A percentile compares a stretch with the other conserved stretches of the same genome.
These are phyloP conservation scores for Colletotrichum sp. DNA, from an alignment of 2,329 filamentous ascomycete species.

Conservation along the genomic window DNA sequence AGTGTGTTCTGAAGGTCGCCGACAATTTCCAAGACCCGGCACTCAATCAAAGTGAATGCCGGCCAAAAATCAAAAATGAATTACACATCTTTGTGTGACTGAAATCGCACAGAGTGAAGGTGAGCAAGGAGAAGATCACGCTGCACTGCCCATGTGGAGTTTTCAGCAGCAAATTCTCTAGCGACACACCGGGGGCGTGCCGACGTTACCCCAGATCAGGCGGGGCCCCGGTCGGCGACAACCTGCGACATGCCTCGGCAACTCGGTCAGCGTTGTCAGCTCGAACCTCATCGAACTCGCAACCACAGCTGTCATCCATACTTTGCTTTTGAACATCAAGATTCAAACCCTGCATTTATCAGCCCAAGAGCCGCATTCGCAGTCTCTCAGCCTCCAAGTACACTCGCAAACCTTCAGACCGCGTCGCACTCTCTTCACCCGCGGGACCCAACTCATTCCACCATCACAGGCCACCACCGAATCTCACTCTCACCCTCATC, in stretches of 20 bases:
- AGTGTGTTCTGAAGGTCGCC: background rate
- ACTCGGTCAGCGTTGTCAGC: conserved; percentile 3
- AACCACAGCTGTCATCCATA: background rate
- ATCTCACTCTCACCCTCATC: background rate
- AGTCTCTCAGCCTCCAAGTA: background rate
- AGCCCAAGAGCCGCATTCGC: background rate
- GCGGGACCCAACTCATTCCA: background rate
- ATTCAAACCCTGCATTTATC: background rate
- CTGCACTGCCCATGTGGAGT: background rate
- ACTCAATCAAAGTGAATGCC: background rate
- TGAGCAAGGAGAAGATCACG: background rate
- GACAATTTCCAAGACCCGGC: background rate
- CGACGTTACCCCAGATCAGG: conserved; percentile 8
- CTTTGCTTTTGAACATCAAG: background rate
- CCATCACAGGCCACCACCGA: background rate
- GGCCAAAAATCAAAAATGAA: background rate
- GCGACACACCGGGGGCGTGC: background rate
- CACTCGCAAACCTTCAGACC: background rate
- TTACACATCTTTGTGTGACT: background rate
- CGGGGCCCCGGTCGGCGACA: conserved; percentile 1
- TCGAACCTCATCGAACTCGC: conserved; percentile 4
- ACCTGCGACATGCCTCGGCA: conserved; percentile 17
- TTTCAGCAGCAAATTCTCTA: background rate
- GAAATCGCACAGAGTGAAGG: background rate
- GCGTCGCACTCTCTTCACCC: background rate